A percentile compares a stretch with the other conserved stretches of the same genome.
Conservation (phyloP, 352 stramenopile genomes). For the Pythium apleroticum region DNA sequence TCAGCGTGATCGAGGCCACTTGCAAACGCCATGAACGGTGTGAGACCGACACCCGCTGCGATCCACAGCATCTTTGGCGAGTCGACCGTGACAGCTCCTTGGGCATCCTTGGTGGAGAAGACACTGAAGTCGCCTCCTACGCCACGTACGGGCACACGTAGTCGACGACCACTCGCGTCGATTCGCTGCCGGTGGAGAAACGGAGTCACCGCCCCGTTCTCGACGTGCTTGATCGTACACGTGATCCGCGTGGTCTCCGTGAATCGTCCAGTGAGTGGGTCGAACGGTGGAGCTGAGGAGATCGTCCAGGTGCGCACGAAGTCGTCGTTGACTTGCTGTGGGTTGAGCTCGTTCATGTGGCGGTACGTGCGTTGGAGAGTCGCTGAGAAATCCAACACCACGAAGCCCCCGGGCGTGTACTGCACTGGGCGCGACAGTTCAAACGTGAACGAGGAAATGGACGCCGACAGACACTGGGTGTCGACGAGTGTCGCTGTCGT, state of each 20-base stretch:
- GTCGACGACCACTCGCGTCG: not conserved
- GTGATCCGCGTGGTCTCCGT: slow-evolving; percentile 7
- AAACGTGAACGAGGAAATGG: slow-evolving; percentile 13
- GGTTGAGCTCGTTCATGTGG: slow-evolving; percentile 15
- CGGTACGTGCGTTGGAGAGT: not conserved
- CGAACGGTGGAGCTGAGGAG: slow-evolving; percentile 2
- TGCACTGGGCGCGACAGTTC: slow-evolving; percentile 3
- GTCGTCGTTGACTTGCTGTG: slow-evolving; percentile 18
- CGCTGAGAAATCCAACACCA: slow-evolving; percentile 6
- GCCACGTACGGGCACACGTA: not conserved
- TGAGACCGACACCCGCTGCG: slow-evolving; percentile 14
- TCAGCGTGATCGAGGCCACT: too few species aligned
- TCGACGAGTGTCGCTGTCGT: slow-evolving; percentile 10
- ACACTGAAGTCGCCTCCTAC: not conserved
- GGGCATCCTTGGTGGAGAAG: not conserved
- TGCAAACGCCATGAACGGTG: slow-evolving; percentile 17
- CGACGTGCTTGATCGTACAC: slow-evolving; percentile 17
- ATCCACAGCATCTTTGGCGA: slow-evolving; percentile 17
- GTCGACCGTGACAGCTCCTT: not conserved
- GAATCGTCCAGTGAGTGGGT: not conserved
- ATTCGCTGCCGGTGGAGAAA: slow-evolving; percentile 9
- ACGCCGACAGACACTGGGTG: not conserved
- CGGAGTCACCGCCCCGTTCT: slow-evolving; percentile 5
- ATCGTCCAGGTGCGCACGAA: slow-evolving; percentile 21
- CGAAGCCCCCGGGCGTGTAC: slow-evolving; percentile 10